A percentile compares a stretch with the other conserved stretches of the same genome.
These are phyloP conservation scores for Neurospora sp. DNA, from an alignment of 2,329 filamentous ascomycete genomes.

Conservation along the genomic window DNA sequence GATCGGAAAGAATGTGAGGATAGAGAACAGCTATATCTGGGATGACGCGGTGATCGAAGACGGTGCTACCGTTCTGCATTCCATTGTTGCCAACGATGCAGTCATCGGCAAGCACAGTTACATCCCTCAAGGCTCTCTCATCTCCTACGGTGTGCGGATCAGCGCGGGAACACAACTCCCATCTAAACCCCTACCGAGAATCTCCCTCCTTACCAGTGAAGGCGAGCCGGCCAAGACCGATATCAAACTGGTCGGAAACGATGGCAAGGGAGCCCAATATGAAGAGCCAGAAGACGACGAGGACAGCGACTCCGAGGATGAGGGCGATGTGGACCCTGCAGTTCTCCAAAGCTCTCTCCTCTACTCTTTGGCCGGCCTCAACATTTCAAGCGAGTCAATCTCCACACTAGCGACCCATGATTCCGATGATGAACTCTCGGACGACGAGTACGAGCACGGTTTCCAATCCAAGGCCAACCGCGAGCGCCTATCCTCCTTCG, in stretches of 20 bases:
- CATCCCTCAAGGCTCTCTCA: constrained; percentile 61
- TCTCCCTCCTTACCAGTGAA: constrained; percentile 29
- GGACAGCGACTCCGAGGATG: constrained; percentile 39
- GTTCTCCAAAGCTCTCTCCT: constrained; percentile 45
- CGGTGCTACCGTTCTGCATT: constrained; percentile 56
- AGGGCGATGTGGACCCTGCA: constrained; percentile 32
- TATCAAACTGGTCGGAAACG: constrained; percentile 35
- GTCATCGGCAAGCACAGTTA: constrained; percentile 61
- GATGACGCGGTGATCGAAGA: constrained; percentile 73
- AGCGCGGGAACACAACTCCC: constrained; percentile 46
- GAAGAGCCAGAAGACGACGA: constrained; percentile 37
- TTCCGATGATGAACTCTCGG: constrained; percentile 49
- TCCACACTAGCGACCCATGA: constrained; percentile 56
- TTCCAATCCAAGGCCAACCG: constrained; percentile 16
- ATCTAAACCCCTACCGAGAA: constrained; percentile 23
- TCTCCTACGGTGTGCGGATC: constrained; percentile 71
- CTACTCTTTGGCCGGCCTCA: constrained; percentile 42
- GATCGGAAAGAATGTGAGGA: constrained; percentile 74
- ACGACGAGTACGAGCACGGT: constrained; percentile 2
- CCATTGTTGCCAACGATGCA: constrained; percentile 67
- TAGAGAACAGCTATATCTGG: constrained; percentile 81
- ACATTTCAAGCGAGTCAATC: constrained; percentile 44
- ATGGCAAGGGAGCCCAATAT: constrained; percentile 42
- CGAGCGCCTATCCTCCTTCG: constrained; percentile 52
- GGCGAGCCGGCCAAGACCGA: constrained; percentile 31